Percentiles rank a stretch among this genome's conserved stretches.
Evolutionary conservation across 805 yeast genomes (phyloP).

Genomic region (Lipomyces orientalis): DNA sequence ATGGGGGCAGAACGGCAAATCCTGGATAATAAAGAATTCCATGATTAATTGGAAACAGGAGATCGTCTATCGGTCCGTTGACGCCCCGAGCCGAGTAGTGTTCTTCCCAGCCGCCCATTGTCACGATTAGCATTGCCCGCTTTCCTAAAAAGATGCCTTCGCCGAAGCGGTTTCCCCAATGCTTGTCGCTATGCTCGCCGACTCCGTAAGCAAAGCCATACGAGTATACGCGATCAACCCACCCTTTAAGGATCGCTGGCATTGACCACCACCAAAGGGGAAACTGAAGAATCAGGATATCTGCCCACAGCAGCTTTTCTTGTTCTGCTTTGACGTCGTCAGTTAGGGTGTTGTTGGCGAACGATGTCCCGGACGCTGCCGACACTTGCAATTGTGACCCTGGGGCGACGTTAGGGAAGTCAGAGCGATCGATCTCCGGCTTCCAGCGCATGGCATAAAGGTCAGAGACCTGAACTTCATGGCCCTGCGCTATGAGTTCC

Average conservation of each 20-base stretch:
- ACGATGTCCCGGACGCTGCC: constrained; percentile 39
- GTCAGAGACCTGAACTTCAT: constrained; percentile 43
- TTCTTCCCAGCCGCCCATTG: constrained; percentile 35
- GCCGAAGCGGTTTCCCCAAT: constrained; percentile 40
- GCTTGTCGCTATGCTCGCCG: constrained; percentile 33
- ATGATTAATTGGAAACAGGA: constrained; percentile 42
- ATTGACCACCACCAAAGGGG: constrained; percentile 46
- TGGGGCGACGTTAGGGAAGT: constrained; percentile 36
- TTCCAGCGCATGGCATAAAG: constrained; percentile 42
- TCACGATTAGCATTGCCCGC: constrained; percentile 37
- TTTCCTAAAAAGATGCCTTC: constrained; percentile 42
- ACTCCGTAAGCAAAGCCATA: constrained; percentile 42
- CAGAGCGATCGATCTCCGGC: constrained; percentile 38
- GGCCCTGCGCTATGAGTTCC: constrained; percentile 39
- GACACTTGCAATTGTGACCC: constrained; percentile 35
- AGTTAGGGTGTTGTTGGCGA: constrained; percentile 35
- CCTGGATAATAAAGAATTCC: constrained; percentile 42
- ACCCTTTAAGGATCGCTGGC: constrained; percentile 46
- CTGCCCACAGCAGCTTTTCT: constrained; percentile 44
- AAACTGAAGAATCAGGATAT: constrained; percentile 42
- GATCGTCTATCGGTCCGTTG: constrained; percentile 38
- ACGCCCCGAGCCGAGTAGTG: constrained; percentile 39
- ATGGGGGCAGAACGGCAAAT: constrained; percentile 37
- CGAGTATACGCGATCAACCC: constrained; percentile 43
- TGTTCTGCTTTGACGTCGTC: constrained; percentile 44